Evolutionary conservation across 495 filamentous ascomycete genomes (phyloP).

Genomic region (Parmelia sp.): DNA sequence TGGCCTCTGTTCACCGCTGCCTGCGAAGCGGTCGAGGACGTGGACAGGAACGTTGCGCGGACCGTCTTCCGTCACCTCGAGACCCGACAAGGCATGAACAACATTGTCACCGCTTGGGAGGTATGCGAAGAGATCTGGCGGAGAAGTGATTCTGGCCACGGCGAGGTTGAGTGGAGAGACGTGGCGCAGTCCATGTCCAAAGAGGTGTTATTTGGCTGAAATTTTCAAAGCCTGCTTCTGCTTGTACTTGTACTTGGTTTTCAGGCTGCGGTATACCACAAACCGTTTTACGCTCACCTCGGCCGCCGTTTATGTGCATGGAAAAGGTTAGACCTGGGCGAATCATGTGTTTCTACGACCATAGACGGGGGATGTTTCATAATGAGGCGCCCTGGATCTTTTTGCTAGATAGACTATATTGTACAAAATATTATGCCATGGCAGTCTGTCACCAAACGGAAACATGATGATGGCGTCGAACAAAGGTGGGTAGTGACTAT

Average conservation of each 20-base stretch:
- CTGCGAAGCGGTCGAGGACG: constrained; percentile 46
- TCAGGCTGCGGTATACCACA: constrained; percentile 11
- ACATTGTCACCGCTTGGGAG: constrained; percentile 52
- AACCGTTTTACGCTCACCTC: background rate
- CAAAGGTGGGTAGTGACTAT: no score
- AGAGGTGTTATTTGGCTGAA: constrained; percentile 51
- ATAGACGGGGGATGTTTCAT: constrained; percentile 10
- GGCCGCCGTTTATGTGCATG: background rate
- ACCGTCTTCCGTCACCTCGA: constrained; percentile 45
- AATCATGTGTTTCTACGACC: constrained; percentile 2
- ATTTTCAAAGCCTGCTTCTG: background rate
- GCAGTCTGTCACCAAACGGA: no score
- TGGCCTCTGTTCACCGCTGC: constrained; percentile 57
- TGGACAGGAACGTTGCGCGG: constrained; percentile 37
- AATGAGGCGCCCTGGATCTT: background rate
- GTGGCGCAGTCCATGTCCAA: constrained; percentile 46
- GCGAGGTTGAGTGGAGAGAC: constrained; percentile 38
- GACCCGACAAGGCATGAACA: constrained; percentile 54
- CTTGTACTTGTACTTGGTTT: constrained; percentile 8
- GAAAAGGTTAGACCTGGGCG: constrained; percentile 9
- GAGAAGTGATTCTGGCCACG: constrained; percentile 38
- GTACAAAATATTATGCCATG: background rate
- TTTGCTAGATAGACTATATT: constrained; percentile 9
- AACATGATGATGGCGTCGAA: no score
- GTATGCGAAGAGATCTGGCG: constrained; percentile 54